Evolutionary conservation across 352 stramenopile species (phyloP).

Genomic region (Phytopythium chamaehyphon): DNA sequence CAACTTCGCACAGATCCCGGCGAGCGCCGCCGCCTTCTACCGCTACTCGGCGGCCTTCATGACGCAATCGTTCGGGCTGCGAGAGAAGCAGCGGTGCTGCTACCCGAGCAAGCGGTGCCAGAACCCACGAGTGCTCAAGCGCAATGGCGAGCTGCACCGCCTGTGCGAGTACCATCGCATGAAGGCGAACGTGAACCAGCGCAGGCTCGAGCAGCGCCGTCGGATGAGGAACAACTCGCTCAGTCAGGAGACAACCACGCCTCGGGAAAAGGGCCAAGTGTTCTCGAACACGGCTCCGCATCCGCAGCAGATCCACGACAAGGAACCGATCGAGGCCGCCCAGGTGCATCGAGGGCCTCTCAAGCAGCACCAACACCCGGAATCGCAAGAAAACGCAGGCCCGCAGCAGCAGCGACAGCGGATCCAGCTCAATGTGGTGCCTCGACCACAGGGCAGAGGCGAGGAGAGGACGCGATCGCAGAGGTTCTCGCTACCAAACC

Average conservation of each 20-base stretch:
- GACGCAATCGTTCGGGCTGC: conserved; percentile 9
- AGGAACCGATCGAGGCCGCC: not conserved
- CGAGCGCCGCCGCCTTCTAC: conserved; percentile 2
- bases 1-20: conserved; percentile 6
- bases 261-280: not conserved
- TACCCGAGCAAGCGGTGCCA: conserved; percentile 38
- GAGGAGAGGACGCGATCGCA: conserved; percentile 8
- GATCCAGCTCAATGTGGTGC: conserved; percentile 3
- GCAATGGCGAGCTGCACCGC: conserved; percentile 36
- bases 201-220: conserved; percentile 24
- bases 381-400: too few species aligned
- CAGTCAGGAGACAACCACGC: not conserved
- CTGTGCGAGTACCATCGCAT: conserved; percentile 39
- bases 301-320: not conserved
- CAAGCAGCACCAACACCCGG: not conserved
- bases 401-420: not conserved
- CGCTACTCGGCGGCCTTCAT: conserved; percentile 4
- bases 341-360: too few species aligned
- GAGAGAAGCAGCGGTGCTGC: conserved; percentile 16
- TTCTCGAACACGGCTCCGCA: conserved; percentile 5
- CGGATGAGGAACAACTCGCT: conserved; percentile 11
- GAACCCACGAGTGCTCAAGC: conserved; percentile 37
- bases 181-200: conserved; percentile 46
- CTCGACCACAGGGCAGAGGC: not conserved
- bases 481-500: conserved; percentile 13